phyloP scores from a whole-genome alignment of 2,329 filamentous ascomycete species.

The Paecilomyces dactylethromorphus region DNA sequence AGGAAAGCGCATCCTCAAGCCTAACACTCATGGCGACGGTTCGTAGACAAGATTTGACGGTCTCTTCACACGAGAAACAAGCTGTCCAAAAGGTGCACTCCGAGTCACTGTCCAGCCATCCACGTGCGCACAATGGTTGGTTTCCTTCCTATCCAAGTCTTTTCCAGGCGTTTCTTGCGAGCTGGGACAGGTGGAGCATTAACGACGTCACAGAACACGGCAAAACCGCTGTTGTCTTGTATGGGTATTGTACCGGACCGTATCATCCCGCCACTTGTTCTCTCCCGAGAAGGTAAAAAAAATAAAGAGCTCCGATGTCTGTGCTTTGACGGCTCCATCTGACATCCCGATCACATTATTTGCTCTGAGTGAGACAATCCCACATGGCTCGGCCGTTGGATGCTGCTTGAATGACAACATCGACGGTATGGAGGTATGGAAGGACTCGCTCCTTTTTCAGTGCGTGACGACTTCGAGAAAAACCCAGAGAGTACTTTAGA shows the following conservation, averaged over 20 bases:
- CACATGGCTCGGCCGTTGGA: background rate
- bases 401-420: background rate
- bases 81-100: too few relatives aligned
- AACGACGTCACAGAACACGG: background rate
- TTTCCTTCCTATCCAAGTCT: background rate
- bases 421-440: background rate
- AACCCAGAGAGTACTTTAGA: too few relatives aligned
- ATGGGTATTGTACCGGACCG: background rate
- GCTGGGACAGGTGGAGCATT: background rate
- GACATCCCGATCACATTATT: background rate
- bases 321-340: background rate
- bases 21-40: background rate
- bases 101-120: too few relatives aligned
- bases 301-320: background rate
- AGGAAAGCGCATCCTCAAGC: background rate
- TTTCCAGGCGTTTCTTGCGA: background rate
- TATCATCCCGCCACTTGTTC: background rate
- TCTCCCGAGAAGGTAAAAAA: background rate
- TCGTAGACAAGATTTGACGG: too few relatives aligned
- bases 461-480: background rate
- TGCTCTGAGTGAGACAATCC: background rate
- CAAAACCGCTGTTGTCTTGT: background rate
- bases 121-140: background rate
- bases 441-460: background rate
- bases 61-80: too few relatives aligned